Base-by-base conservation (phyloP, 1,284 basidiomycete genomes). In the Hortiboletus rubellus region DNA sequence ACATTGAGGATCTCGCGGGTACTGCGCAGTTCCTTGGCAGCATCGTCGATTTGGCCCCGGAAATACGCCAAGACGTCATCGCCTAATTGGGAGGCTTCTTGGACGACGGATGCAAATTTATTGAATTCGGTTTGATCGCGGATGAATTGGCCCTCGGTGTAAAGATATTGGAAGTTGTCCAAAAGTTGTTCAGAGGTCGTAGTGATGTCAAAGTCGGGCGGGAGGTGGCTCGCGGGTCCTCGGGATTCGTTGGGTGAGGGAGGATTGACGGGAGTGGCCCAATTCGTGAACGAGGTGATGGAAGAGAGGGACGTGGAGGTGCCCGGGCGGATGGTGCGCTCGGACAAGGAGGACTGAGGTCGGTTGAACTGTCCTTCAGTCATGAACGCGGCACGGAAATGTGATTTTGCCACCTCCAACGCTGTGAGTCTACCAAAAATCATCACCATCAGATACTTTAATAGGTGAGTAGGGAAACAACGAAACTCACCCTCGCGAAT, bases 371-470 rank as follows among this genome's bases (percentile, higher is more conserved):
- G 80, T 10, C 74, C 71, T 17, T 81, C 79, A 30, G 74, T 66
- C 44, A 80, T 82, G 67, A 90, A 89, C 1, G 80, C 82, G 18
- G 65, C 64, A 33, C 82, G 79, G 57, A 86, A 86, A 60, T 86
- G 82, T 7, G 83, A 81, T 67, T 81, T 83, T 24, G 82, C 82
- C 12, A 90, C 82, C 54, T 90, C 84, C 42, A 83, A 64, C 15
- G 88, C 79, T n/a, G 86, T 89, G 42, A 89, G 72, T 38, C 88
- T 89, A 34, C 33, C 46, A 22, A 63, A 47, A 47, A 36, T 43
- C 47, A 46, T 60, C 50, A 11, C 38, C 40, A 57, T 57, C 40
- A 57, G 48, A 53, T 10, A 30, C 18, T 1, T 5, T 0, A 5
- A 11, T 14, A n/a, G 8, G 7, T 2, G 24, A 40, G 17, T 12